A percentile compares a stretch with the other conserved stretches of the same genome.
phyloP scores from a whole-genome alignment of 371 early-diverging fungal species.

The Modicella reniformis region DNA sequence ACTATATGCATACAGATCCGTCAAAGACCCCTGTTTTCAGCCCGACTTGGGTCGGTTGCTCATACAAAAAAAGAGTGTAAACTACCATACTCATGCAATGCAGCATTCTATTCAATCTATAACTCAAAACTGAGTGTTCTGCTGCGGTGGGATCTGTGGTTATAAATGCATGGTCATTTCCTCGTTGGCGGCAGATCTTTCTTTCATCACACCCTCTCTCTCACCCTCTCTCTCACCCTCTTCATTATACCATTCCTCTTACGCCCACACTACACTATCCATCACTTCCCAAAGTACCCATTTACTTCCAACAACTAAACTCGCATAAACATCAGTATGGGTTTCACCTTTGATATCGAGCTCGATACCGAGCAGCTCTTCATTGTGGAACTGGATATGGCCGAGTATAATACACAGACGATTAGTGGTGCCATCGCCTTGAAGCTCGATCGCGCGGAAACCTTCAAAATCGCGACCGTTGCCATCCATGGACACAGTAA shows the following conservation, averaged over 20 bases:
- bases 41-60: too few species aligned
- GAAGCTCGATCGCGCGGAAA: constrained; percentile 30
- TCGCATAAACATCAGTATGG: constrained; percentile 20
- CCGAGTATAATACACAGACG: constrained; percentile 22
- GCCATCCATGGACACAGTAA: constrained; percentile 51
- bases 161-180: not conserved
- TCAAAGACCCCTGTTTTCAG: too few species aligned
- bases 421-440: constrained; percentile 40
- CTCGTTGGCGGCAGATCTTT: not conserved
- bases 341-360: constrained; percentile 48
- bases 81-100: too few species aligned
- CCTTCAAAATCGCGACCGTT: constrained; percentile 47
- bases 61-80: too few species aligned
- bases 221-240: not conserved
- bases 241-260: not conserved
- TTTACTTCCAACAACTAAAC: constrained; percentile 1
- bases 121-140: too few species aligned
- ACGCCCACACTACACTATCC: not conserved
- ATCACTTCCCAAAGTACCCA: not conserved
- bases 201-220: not conserved
- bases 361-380: constrained; percentile 52
- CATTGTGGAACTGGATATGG: constrained; percentile 44
- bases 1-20: too few species aligned
- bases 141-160: not conserved
- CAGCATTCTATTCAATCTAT: too few species aligned